Evolutionary conservation across 805 yeast genomes (phyloP), one percentile per base, ranked within the genome.

Genomic region (Saccharomycopsis sp.): DNA sequence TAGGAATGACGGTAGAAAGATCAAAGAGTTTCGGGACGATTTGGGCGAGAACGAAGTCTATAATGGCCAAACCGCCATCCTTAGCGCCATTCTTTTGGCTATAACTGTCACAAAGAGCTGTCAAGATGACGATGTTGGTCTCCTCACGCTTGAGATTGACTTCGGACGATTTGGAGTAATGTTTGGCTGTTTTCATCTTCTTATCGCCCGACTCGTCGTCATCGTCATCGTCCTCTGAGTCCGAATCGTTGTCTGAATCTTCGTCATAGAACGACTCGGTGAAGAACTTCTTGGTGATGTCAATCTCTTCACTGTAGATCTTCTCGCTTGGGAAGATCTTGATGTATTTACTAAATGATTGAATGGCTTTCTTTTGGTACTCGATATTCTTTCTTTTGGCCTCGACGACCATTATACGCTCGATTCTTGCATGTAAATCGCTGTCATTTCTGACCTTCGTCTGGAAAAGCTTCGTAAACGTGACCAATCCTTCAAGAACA

Each of bases 401-500:
- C 67, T 92, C 97, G 1, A 75, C 72, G 2, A 75, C 58, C 0
- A 86, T 79, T 0, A 79, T 73, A 23, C 75, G 74, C 29, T 72
- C 72, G 5, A 87, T 70, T 23, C 64, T 68, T 1, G 68, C 70
- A 35, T 73, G 67, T 3, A 81, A 52, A 0, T 67, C 75, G 1
- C 64, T 58, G 35, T 72, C 66, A 0, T 65, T 57, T 0, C 57
- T 54, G 14, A 84, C 63, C 25, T 52, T 22, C 14, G 42, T 49
- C 35, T 56, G 44, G 51, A 67, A 73, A 0, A 63, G 64, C 53
- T 75, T 70, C 7, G 83, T 76, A 35, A 87, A 75, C 1, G 81
- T 71, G 0, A 88, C 86, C 56, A 92, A 72, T 0, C 97, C 88
- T 42, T 82, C 83, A 19, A 90, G 73, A 1, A 94, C 78, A 29